Base-by-base conservation (phyloP, 2,329 filamentous ascomycete species). In the Aspergillus flavus region DNA sequence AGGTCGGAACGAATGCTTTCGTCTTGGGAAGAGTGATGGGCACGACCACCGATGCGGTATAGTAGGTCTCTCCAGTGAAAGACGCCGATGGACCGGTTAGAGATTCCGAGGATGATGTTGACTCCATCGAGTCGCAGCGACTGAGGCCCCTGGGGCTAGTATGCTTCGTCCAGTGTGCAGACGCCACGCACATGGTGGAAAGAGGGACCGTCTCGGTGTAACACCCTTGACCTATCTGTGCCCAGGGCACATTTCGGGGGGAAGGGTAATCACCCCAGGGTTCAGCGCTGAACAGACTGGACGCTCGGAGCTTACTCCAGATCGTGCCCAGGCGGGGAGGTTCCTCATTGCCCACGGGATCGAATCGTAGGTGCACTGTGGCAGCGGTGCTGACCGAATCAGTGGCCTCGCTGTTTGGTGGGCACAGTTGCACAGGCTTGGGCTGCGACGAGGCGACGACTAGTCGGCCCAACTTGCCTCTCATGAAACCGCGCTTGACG, bases 1-100 rank as follows among this genome's bases (percentile, higher is more conserved):
- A 92, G 2, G 88, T 89, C 1, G 89, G 90, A 23, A 90, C 78
- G 73, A 90, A 90, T 30, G 83, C 79, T 68, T 89, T 90, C 65
- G 79, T 80, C n/a, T 73, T 71, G 2, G 89, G 89, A 0, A 91
- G 81, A 0, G 83, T 83, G 69, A 91, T 79, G 0, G 89, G 89
- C 2, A 91, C 84, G 2, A 89, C 73, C 41, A 92, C 78, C n/a
- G 81, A 81, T 7, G 88, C 83, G 3, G 86, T 88, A 76, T 89
- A 91, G 76, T 85, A 89, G 19, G 72, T 71, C 6, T 76, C 74
- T 28, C 81, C 81, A 1, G 78, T 75, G 73, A 84, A 86, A 30
- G 73, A 73, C 45, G 76, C 68, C 1, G 78, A 78, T 23, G 81
- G 72, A 5, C 68, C 68, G 3, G 73, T 70, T 26, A 75, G 59